These are phyloP conservation scores for Coccomyxa subellipsoidea DNA, from an alignment of 163 green algal genomes.

Conservation along the genomic window DNA sequence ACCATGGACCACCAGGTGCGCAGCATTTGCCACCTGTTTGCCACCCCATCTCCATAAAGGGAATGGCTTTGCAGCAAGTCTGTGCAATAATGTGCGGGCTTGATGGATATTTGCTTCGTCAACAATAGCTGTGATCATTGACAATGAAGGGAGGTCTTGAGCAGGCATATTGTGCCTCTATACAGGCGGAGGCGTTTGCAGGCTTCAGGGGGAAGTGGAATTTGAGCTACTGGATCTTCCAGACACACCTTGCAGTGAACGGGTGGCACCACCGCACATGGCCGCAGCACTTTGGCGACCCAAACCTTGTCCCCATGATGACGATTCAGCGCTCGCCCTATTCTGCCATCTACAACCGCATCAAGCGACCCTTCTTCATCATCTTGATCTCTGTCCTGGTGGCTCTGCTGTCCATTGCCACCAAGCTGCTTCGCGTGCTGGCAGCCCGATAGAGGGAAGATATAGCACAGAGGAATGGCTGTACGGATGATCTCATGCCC, in stretches of 20 bases:
- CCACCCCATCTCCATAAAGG: no score
- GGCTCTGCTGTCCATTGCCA: background rate
- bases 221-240: slow-evolving; percentile 13
- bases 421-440: background rate
- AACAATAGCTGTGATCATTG: background rate
- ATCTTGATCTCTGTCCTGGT: background rate
- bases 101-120: no score
- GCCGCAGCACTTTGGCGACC: slow-evolving; percentile 2
- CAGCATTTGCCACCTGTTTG: no score
- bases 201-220: slow-evolving; percentile 13
- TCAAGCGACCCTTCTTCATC: slow-evolving; percentile 2
- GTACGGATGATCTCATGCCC: no score
- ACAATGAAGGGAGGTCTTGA: background rate
- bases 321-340: slow-evolving; percentile 16
- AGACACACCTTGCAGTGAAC: background rate
- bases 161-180: background rate
- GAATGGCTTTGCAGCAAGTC: no score
- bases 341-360: slow-evolving; percentile 5
- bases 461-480: no score
- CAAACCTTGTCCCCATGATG: slow-evolving; percentile 14
- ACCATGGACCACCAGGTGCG: slow-evolving; percentile 14
- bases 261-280: slow-evolving; percentile 3
- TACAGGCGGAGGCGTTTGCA: slow-evolving; percentile 10
- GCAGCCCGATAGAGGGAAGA: background rate
- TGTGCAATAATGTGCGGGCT: no score